Evolutionary conservation across 257 asterid genomes (phyloP), one percentile per base, ranked within the genome.

Genomic region (Echium plantagineum): DNA sequence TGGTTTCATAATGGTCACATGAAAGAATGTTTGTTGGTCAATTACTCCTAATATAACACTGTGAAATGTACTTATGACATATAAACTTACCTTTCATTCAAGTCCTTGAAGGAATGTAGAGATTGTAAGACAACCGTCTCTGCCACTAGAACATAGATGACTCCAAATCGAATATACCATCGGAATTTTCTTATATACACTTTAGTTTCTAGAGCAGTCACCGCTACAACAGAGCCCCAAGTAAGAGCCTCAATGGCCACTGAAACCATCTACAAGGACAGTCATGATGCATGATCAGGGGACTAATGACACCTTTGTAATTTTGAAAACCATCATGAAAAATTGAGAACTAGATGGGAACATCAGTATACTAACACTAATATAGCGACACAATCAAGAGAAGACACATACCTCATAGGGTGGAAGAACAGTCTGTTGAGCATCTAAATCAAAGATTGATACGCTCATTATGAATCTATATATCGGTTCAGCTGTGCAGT

Each of bases 111-210:
- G 12, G 86, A 70, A 71, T 83, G 52, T 58, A 84, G 58, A 22
- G 78, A 76, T 71, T 72, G 81, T 63, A 79, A 70, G 72, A 85
- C 54, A 55, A 90, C 97, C 53, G 83, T 87, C 70, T 86, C 94
- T 73, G 84, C 94, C 10, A 83, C 90, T 65, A 84, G 72, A 52
- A 76, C 82, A 81, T 86, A 86, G 21, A 87, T 55, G 22, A 83
- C 32, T 56, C 86, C 95, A 46, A 86, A 85, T 72, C 96, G 82
- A 67, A 85, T 80, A 72, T 78, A 84, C 97, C 97, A 90, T 64
- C 94, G 76, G 77, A 85, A 73, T 75, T 90, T 90, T 67, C 70
- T 73, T 74, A 90, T 79, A 58, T 90, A 90, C 60, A 76, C 69
- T 71, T 77, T 81, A 57, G 90, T 81, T 75, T 90, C 97, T 38